A percentile compares a stretch with the other conserved stretches of the same genome.
Evolutionary conservation across 345 rosid species (phyloP).

Genomic region (Acer saccharum): DNA sequence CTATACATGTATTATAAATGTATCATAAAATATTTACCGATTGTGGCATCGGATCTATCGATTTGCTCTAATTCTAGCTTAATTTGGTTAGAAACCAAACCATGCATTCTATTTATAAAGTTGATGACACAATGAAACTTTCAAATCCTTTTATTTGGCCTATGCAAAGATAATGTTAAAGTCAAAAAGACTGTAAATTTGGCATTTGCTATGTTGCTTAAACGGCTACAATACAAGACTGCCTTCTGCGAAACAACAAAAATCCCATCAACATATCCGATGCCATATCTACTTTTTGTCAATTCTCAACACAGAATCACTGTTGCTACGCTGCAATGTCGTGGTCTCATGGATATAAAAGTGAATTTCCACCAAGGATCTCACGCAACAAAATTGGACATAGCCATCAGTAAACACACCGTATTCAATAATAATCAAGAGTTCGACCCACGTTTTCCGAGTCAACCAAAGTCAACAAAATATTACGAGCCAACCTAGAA

Average conservation of each 20-base stretch:
- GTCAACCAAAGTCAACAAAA: slow-evolving; percentile 3
- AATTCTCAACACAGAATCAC: not conserved
- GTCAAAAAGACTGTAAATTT: not conserved
- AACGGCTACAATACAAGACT: not conserved
- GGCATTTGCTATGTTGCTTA: not conserved
- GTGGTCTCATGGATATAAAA: not conserved
- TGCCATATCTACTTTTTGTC: not conserved
- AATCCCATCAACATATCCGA: not conserved
- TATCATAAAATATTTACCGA: too few relatives aligned
- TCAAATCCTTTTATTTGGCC: too few relatives aligned
- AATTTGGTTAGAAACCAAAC: too few relatives aligned
- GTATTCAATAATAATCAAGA: not conserved
- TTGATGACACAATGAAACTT: too few relatives aligned
- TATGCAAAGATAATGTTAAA: too few relatives aligned
- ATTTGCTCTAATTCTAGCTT: too few relatives aligned
- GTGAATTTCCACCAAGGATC: not conserved
- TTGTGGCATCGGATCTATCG: too few relatives aligned
- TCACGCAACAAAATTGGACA: too few relatives aligned
- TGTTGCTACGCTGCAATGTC: too few relatives aligned
- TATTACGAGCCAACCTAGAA: not conserved
- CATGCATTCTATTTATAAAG: too few relatives aligned
- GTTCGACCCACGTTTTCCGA: not conserved
- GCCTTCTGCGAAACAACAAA: not conserved
- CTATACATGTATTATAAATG: too few relatives aligned
- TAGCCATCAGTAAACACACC: not conserved